These are phyloP conservation scores for Russula sp. DNA, from an alignment of 768 basidiomycete species.

Conservation along the genomic window DNA sequence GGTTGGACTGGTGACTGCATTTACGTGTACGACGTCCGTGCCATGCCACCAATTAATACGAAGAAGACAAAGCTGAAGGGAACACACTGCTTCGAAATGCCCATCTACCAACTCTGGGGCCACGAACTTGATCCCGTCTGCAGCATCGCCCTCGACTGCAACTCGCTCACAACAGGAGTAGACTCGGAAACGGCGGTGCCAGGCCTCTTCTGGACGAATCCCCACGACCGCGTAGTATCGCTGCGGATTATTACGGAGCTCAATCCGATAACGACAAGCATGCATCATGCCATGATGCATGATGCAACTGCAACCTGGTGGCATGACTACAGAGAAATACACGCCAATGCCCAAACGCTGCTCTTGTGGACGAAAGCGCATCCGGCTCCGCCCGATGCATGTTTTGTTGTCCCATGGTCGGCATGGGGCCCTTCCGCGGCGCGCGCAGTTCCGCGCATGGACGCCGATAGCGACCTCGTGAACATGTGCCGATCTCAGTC, in stretches of 20 bases:
- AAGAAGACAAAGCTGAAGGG: conserved; percentile 5
- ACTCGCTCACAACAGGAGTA: background rate
- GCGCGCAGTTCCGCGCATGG: background rate
- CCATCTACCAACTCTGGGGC: background rate
- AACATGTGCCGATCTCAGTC: conserved; percentile 8
- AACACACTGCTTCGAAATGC: conserved; percentile 20
- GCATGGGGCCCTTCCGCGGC: conserved; percentile 8
- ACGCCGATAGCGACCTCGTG: background rate
- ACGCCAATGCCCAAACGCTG: conserved; percentile 8
- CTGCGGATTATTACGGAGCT: background rate
- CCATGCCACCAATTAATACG: conserved; percentile 12
- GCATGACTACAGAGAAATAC: conserved; percentile 6
- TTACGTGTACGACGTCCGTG: conserved; percentile 16
- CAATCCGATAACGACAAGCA: background rate
- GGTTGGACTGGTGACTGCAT: conserved; percentile 7
- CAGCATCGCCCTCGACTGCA: conserved; percentile 1
- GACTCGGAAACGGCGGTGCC: background rate
- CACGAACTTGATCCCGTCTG: background rate
- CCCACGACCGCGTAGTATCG: conserved; percentile 1
- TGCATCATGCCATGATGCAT: background rate
- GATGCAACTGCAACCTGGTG: background rate
- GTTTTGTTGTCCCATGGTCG: conserved; percentile 14
- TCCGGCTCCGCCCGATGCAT: conserved; percentile 6
- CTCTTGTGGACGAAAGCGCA: conserved; percentile 13
- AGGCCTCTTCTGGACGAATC: background rate